Percentiles rank a stretch among this genome's conserved stretches.
phyloP scores from a whole-genome alignment of 2,329 filamentous ascomycete species.

The Verticillium isaacii region DNA sequence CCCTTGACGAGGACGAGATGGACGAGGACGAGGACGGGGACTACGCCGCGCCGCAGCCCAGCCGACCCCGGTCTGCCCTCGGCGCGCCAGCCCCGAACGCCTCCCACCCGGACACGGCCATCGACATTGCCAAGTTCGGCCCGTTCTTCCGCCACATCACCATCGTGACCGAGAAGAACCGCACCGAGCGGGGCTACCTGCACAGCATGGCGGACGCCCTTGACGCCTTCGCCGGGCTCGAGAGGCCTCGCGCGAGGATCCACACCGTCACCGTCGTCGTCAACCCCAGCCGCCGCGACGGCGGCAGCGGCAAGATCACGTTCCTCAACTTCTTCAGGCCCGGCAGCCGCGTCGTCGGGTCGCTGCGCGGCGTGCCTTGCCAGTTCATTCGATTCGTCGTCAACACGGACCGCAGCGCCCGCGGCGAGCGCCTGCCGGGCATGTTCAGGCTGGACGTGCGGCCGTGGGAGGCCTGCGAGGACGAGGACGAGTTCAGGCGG shows the following conservation, averaged over 20 bases:
- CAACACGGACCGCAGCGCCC: slow-evolving; percentile 13
- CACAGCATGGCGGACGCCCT: slow-evolving; percentile 29
- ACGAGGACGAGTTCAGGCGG: slow-evolving; percentile 13
- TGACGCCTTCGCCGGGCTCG: slow-evolving; percentile 23
- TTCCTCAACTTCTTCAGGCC: slow-evolving; percentile 30
- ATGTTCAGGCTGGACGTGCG: slow-evolving; percentile 11
- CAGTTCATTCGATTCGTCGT: slow-evolving; percentile 31
- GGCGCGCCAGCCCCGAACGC: background rate
- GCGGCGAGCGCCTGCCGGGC: slow-evolving; percentile 5
- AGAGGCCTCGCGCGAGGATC: slow-evolving; percentile 18
- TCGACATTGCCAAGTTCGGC: slow-evolving; percentile 31
- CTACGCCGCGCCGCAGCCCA: background rate
- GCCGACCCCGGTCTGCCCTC: background rate
- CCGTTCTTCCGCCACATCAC: slow-evolving; percentile 34
- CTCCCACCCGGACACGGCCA: slow-evolving; percentile 16
- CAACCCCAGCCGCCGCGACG: slow-evolving; percentile 18
- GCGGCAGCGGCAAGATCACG: slow-evolving; percentile 18
- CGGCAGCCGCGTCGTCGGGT: slow-evolving; percentile 20
- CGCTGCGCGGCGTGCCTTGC: slow-evolving; percentile 26
- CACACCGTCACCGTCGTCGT: slow-evolving; percentile 38
- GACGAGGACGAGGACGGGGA: slow-evolving; percentile 2
- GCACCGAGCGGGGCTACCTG: slow-evolving; percentile 20
- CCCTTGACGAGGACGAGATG: background rate
- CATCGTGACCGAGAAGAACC: slow-evolving; percentile 38
- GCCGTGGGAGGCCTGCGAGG: slow-evolving; percentile 1